Conservation (phyloP, 2,329 filamentous ascomycete genomes). For the Metarhizium rileyi region DNA sequence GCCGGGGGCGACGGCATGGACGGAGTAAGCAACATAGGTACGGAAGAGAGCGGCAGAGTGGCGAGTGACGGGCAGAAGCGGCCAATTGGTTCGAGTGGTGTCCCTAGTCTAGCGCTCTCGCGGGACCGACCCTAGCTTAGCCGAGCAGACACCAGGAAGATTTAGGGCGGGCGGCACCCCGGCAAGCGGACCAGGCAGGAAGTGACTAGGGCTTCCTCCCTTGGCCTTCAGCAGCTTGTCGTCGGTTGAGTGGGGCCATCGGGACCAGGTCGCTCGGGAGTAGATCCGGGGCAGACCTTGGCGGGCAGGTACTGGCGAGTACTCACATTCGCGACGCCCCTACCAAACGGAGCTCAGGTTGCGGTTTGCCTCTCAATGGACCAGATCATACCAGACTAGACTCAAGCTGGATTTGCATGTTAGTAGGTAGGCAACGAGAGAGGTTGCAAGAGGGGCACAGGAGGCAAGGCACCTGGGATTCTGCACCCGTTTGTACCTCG, state of each 20-base stretch:
- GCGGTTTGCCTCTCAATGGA: no score
- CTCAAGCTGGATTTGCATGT: not conserved
- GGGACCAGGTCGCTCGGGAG: not conserved
- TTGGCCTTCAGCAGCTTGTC: not conserved
- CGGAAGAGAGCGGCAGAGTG: not conserved
- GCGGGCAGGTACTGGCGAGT: not conserved
- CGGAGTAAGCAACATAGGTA: no score
- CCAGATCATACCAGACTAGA: not conserved
- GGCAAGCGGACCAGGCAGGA: not conserved
- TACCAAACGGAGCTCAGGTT: not conserved
- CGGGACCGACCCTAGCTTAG: constrained; percentile 4
- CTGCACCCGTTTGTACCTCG: not conserved
- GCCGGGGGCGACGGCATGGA: no score
- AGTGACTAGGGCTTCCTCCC: not conserved
- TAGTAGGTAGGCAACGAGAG: no score
- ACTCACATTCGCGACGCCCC: not conserved
- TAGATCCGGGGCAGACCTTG: not conserved
- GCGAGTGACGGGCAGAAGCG: not conserved
- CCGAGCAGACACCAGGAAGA: constrained; percentile 1
- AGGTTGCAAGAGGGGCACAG: no score
- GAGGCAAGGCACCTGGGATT: no score
- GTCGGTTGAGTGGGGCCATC: not conserved
- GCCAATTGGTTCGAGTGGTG: no score
- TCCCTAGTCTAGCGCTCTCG: constrained; percentile 4
- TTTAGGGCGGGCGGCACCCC: constrained; percentile 4